Evolutionary conservation across 2,329 filamentous ascomycete genomes (phyloP), one percentile per base, ranked within the genome.

Genomic region (Taxawa tesnikishii): DNA sequence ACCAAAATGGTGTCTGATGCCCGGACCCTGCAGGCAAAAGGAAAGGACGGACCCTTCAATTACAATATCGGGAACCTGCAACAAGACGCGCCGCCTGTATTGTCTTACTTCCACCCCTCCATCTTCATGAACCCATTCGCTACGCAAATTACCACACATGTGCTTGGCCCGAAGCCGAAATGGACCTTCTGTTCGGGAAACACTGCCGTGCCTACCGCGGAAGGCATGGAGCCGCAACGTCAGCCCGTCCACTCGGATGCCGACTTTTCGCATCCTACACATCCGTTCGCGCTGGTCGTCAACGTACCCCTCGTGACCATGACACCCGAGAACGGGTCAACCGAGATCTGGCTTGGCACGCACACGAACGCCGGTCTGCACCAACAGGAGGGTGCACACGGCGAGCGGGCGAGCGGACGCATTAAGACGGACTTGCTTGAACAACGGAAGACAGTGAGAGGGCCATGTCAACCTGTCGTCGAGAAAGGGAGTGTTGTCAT

Each of bases 11-110:
- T 70, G 1, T 21, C 67, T 28, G 73, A 79, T 46, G 72, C 73
- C 2, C 57, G 56, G 2, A 44, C 49, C 3, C 55, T 78, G 3
- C 67, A 69, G 35, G 56, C 54, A 1, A 53, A 58, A 18, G 69
- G 70, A 2, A 62, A 73, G 13, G 59, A 70, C 11, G 63, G 65
- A 0, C 70, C 69, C 0, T 78, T 67, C 56, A 77, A 77, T 42
- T 76, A 76, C 45, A 75, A 76, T 43, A 63, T 63, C 29, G 70
- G 68, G 43, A 78, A 75, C 39, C 56, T 75, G 19, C 72, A 77
- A 39, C 73, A 77, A 45, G 71, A 75, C 40, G 59, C 73, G 0
- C 70, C 68, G 0, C 61, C 69, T 2, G 61, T 65, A 0, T 50
- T 54, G 0, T 50, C 67, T 26, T 65, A 59, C 39, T 71, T 73